Evolutionary conservation across 2,329 filamentous ascomycete species (phyloP).

Genomic region (Pestalotiopsis sp.): DNA sequence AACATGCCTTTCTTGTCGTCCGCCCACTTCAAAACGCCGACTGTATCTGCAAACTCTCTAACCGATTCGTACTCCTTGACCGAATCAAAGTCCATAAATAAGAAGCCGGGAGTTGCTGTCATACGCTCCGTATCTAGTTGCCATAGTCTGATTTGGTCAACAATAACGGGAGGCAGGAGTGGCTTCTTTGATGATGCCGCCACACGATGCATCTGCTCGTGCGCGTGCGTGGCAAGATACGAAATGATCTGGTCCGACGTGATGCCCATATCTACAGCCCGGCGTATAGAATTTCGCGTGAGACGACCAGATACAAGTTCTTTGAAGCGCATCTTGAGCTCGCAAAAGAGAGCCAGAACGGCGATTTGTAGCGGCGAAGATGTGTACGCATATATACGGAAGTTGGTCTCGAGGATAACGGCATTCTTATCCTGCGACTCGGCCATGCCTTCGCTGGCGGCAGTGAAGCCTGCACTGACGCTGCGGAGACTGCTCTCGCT

Average conservation of each 20-base stretch:
- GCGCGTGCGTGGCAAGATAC: constrained; percentile 89
- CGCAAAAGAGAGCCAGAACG: constrained; percentile 86
- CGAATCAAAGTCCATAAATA: constrained; percentile 86
- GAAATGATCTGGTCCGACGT: constrained; percentile 94
- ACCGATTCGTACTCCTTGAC: constrained; percentile 71
- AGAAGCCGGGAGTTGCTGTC: constrained; percentile 78
- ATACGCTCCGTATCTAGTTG: constrained; percentile 96
- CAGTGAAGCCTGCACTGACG: constrained; percentile 69
- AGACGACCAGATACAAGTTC: constrained; percentile 93
- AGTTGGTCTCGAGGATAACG: constrained; percentile 97
- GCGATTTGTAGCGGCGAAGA: constrained; percentile 92
- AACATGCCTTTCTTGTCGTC: constrained; percentile 81
- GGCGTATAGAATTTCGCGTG: constrained; percentile 83
- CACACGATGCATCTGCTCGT: constrained; percentile 85
- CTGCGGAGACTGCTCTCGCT: constrained; percentile 70
- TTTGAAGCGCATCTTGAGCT: constrained; percentile 86
- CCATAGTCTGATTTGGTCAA: constrained; percentile 97
- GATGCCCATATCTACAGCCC: constrained; percentile 87
- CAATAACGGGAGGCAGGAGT: constrained; percentile 89
- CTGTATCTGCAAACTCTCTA: constrained; percentile 80
- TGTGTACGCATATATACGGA: constrained; percentile 96
- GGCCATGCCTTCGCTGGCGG: constrained; percentile 50
- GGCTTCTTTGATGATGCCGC: constrained; percentile 62
- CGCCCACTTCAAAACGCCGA: constrained; percentile 88
- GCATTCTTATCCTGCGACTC: constrained; percentile 67